phyloP scores from a whole-genome alignment of 805 yeast genomes.

The Ogataea pignaliae region DNA sequence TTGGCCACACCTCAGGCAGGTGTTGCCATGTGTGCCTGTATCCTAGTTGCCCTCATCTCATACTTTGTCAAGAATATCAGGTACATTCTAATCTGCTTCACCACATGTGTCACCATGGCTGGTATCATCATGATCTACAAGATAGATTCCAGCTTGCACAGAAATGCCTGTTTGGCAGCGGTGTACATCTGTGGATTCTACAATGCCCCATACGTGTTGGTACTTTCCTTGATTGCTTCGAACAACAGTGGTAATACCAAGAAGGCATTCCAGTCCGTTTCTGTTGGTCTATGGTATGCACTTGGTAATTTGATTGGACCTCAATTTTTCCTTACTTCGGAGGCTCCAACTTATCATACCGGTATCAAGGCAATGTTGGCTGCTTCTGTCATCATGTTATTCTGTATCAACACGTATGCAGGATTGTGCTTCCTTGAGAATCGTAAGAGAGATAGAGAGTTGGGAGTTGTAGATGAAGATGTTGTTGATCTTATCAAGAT shows the following conservation, averaged over 20 bases:
- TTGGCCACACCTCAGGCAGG: slow-evolving; percentile 31
- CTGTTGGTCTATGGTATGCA: slow-evolving; percentile 45
- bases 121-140: slow-evolving; percentile 29
- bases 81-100: slow-evolving; percentile 23
- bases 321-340: slow-evolving; percentile 48
- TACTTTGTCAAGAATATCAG: slow-evolving; percentile 19
- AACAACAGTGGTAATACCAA: slow-evolving; percentile 67
- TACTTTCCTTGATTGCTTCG: slow-evolving; percentile 24
- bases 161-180: slow-evolving; percentile 21
- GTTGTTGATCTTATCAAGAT: slow-evolving; percentile 11
- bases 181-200: slow-evolving; percentile 21
- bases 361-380: slow-evolving; percentile 47
- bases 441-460: slow-evolving; percentile 38
- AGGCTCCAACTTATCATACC: slow-evolving; percentile 50
- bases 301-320: slow-evolving; percentile 61
- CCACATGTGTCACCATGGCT: slow-evolving; percentile 22
- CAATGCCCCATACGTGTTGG: slow-evolving; percentile 17
- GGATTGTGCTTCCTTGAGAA: slow-evolving; percentile 37
- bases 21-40: slow-evolving; percentile 33
- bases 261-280: slow-evolving; percentile 35
- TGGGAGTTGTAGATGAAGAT: slow-evolving; percentile 10
- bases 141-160: slow-evolving; percentile 10
- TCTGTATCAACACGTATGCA: slow-evolving; percentile 16
- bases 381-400: slow-evolving; percentile 20
- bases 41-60: slow-evolving; percentile 16